Conservation (phyloP, 495 filamentous ascomycete species). For the Neurospora sp. region DNA sequence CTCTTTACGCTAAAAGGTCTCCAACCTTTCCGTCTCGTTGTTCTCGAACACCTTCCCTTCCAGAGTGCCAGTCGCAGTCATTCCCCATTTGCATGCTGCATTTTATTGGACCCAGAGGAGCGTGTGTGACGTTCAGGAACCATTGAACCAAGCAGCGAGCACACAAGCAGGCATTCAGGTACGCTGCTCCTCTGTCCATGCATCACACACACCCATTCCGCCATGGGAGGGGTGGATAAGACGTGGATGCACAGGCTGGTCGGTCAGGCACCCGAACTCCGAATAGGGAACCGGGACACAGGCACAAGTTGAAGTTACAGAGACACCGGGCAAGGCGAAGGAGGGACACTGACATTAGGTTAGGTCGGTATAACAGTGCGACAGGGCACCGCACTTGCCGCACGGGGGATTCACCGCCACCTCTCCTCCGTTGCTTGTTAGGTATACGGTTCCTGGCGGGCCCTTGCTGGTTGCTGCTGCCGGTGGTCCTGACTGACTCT, state of each 20-base stretch:
- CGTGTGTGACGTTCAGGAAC: background rate
- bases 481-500: background rate
- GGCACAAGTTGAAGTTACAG: background rate
- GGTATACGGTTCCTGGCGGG: background rate
- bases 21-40: background rate
- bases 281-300: background rate
- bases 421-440: background rate
- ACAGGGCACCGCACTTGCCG: background rate
- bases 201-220: background rate
- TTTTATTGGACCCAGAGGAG: background rate
- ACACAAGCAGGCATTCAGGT: conserved; percentile 3
- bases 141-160: background rate
- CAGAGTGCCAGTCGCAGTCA: background rate
- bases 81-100: background rate
- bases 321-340: background rate
- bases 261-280: background rate
- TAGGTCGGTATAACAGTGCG: background rate
- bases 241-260: background rate
- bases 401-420: background rate
- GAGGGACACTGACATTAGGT: too few species aligned
- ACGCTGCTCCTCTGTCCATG: background rate
- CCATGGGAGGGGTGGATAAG: background rate
- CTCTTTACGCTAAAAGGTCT: background rate
- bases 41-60: background rate
- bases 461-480: background rate